Percentiles rank a stretch among this genome's conserved stretches.
phyloP scores from a whole-genome alignment of 106 monocot species.

The Chionographis japonica region DNA sequence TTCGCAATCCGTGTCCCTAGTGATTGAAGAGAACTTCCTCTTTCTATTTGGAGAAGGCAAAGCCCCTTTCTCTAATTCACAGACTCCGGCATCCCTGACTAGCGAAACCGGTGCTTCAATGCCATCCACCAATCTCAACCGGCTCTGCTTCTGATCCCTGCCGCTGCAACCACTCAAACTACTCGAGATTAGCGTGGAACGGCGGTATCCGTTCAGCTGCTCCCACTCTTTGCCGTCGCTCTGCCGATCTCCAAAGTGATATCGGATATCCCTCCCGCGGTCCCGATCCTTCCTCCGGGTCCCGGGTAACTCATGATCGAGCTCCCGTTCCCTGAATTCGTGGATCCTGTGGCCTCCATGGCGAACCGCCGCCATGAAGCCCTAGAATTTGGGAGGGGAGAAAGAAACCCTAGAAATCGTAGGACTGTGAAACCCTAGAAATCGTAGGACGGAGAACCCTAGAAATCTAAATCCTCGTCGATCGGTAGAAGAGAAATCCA shows the following conservation, averaged over 20 bases:
- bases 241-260: slow-evolving; percentile 7
- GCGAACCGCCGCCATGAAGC: slow-evolving; percentile 43
- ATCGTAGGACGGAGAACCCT: not conserved
- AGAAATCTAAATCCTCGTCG: not conserved
- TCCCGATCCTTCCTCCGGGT: slow-evolving; percentile 1
- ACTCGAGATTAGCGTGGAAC: not conserved
- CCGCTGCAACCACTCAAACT: slow-evolving; percentile 6
- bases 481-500: too few relatives aligned
- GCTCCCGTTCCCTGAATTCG: slow-evolving; percentile 22
- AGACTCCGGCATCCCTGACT: slow-evolving; percentile 5
- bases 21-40: slow-evolving; percentile 62
- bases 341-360: slow-evolving; percentile 27
- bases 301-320: slow-evolving; percentile 13
- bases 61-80: not conserved
- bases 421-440: slow-evolving; percentile 7
- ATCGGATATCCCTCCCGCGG: slow-evolving; percentile 4
- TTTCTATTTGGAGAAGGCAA: slow-evolving; percentile 21
- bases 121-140: slow-evolving; percentile 17
- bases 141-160: not conserved
- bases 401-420: slow-evolving; percentile 9
- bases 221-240: slow-evolving; percentile 20
- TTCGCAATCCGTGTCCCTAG: slow-evolving; percentile 35
- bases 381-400: too few relatives aligned
- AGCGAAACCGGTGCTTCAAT: slow-evolving; percentile 3
- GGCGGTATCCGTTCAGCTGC: slow-evolving; percentile 5